Conservation (phyloP, 768 basidiomycete species). For the Tricholomella constricta region DNA sequence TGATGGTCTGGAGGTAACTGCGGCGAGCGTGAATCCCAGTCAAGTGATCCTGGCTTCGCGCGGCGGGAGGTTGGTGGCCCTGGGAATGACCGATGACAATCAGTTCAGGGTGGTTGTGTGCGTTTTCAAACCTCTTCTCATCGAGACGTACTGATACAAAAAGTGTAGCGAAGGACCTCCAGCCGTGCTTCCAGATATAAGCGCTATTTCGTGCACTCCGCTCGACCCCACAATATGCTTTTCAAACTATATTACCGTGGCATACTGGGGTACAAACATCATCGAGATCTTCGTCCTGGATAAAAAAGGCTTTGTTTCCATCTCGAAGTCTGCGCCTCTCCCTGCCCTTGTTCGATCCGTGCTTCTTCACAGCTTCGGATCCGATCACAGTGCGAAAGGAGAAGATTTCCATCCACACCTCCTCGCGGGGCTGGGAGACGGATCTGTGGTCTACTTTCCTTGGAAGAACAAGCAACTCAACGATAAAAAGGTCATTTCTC, state of each 20-base stretch:
- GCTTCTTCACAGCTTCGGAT: constrained; percentile 62
- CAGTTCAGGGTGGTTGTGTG: constrained; percentile 36
- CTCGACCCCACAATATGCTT: constrained; percentile 48
- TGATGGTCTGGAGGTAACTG: constrained; percentile 51
- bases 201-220: constrained; percentile 67
- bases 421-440: constrained; percentile 75
- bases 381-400: constrained; percentile 33
- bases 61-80: constrained; percentile 51
- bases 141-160: constrained; percentile 3
- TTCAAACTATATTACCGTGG: constrained; percentile 56
- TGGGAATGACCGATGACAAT: constrained; percentile 47
- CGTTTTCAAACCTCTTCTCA: constrained; percentile 11
- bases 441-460: constrained; percentile 60
- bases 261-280: constrained; percentile 73
- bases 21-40: constrained; percentile 68
- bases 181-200: constrained; percentile 50
- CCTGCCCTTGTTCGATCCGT: constrained; percentile 49
- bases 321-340: constrained; percentile 39
- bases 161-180: constrained; percentile 14
- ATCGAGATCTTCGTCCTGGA: constrained; percentile 55
- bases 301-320: constrained; percentile 24
- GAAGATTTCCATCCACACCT: constrained; percentile 52
- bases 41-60: constrained; percentile 65
- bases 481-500: constrained; percentile 59
- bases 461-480: constrained; percentile 46